Evolutionary conservation across 75 land plant genomes (phyloP), one percentile per base, ranked within the genome.

Genomic region (Adiantum capillusveneris): DNA sequence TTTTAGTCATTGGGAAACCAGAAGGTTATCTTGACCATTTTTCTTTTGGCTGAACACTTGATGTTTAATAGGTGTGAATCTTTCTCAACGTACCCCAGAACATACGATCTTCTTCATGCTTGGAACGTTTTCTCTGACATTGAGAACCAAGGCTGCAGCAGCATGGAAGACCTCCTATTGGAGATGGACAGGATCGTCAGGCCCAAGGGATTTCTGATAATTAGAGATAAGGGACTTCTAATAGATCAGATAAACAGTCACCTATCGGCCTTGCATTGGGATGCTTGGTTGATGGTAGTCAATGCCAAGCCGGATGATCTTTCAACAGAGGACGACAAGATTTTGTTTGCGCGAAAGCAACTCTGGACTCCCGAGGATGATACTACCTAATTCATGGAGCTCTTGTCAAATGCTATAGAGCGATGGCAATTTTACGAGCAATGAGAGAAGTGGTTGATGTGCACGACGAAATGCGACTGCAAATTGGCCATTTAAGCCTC

Each of bases 111-210:
- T 24, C 82, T 92, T 60, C 97, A 92, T 79, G 84, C 88, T 6
- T 84, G 84, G 90, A 50, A 56, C 43, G 62, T 93, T 6, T 80
- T 93, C 59, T 83, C 98, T 14, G 78, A 83, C 26, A 76, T 86
- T 22, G 80, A 83, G 41, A 61, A 69, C 22, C 72, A 51, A 25
- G 85, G 79, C 0, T 85, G 85, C 39, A 73, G 42, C 22, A 44
- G 97, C 48, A 18, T 69, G 26, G 80, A 80, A 62, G 90, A 88
- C 64, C 74, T 93, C 21, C 75, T 93, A 18, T 77, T 89, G 56
- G 94, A 93, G 71, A 93, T 93, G 96, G 98, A 93, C 54, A 44
- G 96, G n/a, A 78, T 93, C 14, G 61, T 93, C 28, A 66, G 98
- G 56, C 98, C 96, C 18, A 58, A 67, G 30, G 95, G 97, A 0